phyloP scores from a whole-genome alignment of 768 basidiomycete species.

The Chalciporus chontae region DNA sequence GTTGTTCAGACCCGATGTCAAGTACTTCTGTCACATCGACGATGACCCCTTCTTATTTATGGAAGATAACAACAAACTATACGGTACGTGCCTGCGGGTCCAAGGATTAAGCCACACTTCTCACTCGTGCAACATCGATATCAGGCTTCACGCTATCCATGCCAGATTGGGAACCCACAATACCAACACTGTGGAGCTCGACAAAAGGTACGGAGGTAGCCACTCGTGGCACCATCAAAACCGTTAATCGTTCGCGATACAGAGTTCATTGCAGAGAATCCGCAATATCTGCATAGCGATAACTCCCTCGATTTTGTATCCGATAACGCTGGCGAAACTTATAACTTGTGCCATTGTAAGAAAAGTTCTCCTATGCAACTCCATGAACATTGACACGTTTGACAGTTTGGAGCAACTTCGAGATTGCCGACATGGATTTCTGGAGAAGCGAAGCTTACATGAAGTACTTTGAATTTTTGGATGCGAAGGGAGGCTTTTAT shows the following conservation, averaged over 20 bases:
- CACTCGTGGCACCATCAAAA: slow-evolving; percentile 23
- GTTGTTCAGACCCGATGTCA: slow-evolving; percentile 43
- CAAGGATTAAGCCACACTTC: not conserved
- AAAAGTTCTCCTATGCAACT: not conserved
- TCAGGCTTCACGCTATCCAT: slow-evolving; percentile 61
- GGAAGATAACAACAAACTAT: slow-evolving; percentile 50
- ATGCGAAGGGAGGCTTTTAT: slow-evolving; percentile 78
- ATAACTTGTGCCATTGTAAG: slow-evolving; percentile 66
- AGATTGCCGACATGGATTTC: slow-evolving; percentile 81
- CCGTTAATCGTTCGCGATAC: slow-evolving; percentile 32
- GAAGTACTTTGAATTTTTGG: slow-evolving; percentile 48
- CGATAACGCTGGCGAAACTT: slow-evolving; percentile 59
- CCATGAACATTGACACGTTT: not conserved
- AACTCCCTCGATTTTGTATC: slow-evolving; percentile 66
- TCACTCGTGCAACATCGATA: not conserved
- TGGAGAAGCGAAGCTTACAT: slow-evolving; percentile 48
- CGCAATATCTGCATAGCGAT: slow-evolving; percentile 50
- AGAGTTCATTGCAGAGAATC: slow-evolving; percentile 56
- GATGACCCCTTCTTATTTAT: slow-evolving; percentile 53
- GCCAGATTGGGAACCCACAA: slow-evolving; percentile 62
- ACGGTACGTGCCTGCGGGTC: slow-evolving; percentile 33
- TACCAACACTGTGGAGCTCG: slow-evolving; percentile 59
- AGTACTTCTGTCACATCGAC: slow-evolving; percentile 53
- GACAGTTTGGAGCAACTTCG: slow-evolving; percentile 91
- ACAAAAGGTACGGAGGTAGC: slow-evolving; percentile 44